Conservation (phyloP, 225 moss, liverwort and hornwort genomes). For the Polytrichum commune region DNA sequence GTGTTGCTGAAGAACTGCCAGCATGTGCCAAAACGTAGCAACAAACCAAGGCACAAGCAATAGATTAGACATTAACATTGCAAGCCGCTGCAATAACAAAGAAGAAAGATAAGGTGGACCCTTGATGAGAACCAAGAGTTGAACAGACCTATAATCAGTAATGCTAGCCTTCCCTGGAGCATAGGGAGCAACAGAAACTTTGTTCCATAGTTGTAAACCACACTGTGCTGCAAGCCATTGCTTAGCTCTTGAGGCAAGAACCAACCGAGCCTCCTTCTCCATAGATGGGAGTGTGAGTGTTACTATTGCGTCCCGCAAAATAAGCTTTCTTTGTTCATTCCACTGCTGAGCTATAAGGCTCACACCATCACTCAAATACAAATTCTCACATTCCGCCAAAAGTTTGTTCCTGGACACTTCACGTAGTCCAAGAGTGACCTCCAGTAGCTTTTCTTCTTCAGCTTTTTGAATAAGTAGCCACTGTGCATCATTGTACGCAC, state of each 20-base stretch:
- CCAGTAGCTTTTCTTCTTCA: constrained; percentile 83
- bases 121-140: constrained; percentile 6
- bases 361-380: constrained; percentile 91
- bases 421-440: constrained; percentile 66
- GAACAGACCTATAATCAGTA: constrained; percentile 62
- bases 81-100: constrained; percentile 1
- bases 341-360: constrained; percentile 84
- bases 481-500: constrained; percentile 80
- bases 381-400: constrained; percentile 79
- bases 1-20: too few species aligned
- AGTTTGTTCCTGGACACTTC: constrained; percentile 48
- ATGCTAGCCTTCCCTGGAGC: constrained; percentile 55
- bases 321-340: constrained; percentile 90
- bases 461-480: constrained; percentile 95
- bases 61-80: constrained; percentile 1
- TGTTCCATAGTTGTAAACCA: constrained; percentile 76
- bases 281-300: constrained; percentile 73
- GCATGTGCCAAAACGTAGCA: too few species aligned
- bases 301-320: constrained; percentile 64
- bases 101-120: constrained; percentile 9
- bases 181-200: constrained; percentile 71
- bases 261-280: constrained; percentile 89
- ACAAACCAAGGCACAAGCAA: too few species aligned
- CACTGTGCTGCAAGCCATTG: constrained; percentile 88
- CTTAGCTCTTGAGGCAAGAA: constrained; percentile 65